Base-by-base conservation (phyloP, 2,329 filamentous ascomycete genomes). In the Penicillium vulpinum region DNA sequence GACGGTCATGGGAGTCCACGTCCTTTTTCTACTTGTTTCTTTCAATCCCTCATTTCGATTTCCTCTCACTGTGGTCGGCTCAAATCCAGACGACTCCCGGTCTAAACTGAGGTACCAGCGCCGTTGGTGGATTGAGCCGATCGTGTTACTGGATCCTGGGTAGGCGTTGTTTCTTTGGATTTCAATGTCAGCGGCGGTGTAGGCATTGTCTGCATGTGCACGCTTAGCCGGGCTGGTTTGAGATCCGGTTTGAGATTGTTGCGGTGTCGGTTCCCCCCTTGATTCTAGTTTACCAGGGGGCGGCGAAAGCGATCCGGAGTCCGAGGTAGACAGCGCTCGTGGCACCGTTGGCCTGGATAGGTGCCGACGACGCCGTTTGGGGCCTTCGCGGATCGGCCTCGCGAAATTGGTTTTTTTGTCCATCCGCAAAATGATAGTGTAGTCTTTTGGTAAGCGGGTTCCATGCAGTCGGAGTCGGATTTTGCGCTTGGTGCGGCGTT, bases 31-130 rank as follows among this genome's bases (percentile, higher is more conserved):
- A n/a, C 18, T 16, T 21, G 2, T 47, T 47, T n/a, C 9, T n/a
- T 26, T 41, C 16, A n/a, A 3, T 6, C 39, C 44, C 15, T 41
- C 26, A n/a, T 48, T 45, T 2, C 47, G 35, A 28, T 49, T 43
- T 26, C 54, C 54, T 28, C 38, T 52, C 28, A 60, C 69, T 1
- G 9, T n/a, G 11, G 11, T 44, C 24, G 36, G 38, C 11, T 60
- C 43, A 54, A 90, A 88, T 5, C 87, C 87, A 48, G 82, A 85
- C 5, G 78, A 81, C 26, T 67, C 69, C 13, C 84, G 78, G 65
- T 90, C 88, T 1, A 90, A 75, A 11, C 82, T 83, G 18, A 89
- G 65, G 57, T 84, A 88, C 88, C 87, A 90, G 40, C 79, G 78
- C 5, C 87, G 80, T 69, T 90, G 87, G 63, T 90, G 83, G 4